Evolutionary conservation across 805 yeast species (phyloP), one percentile per base, ranked within the genome.

Genomic region (Ogataea nitratoaversa): DNA sequence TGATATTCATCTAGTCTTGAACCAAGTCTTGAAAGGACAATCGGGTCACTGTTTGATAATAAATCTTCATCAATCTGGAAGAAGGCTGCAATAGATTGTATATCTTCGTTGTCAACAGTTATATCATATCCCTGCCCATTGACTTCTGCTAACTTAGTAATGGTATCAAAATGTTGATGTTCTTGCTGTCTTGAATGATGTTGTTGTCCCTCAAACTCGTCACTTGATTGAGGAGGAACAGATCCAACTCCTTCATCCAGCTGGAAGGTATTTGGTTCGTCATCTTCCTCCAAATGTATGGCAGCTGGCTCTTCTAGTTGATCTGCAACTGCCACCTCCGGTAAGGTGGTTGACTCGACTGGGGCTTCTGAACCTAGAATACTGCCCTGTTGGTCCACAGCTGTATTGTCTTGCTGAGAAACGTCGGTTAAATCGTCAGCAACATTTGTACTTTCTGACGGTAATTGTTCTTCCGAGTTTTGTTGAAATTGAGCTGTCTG

Each of bases 1-100:
- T 67, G 60, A 32, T 64, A 56, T 34, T 68, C 70, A 4, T 52
- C 48, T 14, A 67, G 43, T 36, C 59, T 65, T 3, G 42, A 43
- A 22, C 56, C 52, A 4, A 72, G 40, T 27, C 59, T 56, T 2
- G 33, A 38, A 14, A 68, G 41, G 1, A 63, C 36, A 1, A 24
- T 41, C 1, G 33, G 19, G 30, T 59, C 60, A 5, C 61, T 18
- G 2, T 48, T 19, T 9, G 38, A 42, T 6, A 71, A 23, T 3
- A 38, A n/a, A 1, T 52, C 47, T 0, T 37, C 20, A 7, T 63
- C 60, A 4, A 69, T 42, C 8, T 59, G 56, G 18, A 63, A 59
- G 40, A 67, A 71, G 1, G 68, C 55, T 5, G 70, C 50, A 6
- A 68, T 48, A 6, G 63, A 38, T 6, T 34, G 46, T 14, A 42